phyloP scores from a whole-genome alignment of 441 rosid genomes.

The Raphanus hybrid region DNA sequence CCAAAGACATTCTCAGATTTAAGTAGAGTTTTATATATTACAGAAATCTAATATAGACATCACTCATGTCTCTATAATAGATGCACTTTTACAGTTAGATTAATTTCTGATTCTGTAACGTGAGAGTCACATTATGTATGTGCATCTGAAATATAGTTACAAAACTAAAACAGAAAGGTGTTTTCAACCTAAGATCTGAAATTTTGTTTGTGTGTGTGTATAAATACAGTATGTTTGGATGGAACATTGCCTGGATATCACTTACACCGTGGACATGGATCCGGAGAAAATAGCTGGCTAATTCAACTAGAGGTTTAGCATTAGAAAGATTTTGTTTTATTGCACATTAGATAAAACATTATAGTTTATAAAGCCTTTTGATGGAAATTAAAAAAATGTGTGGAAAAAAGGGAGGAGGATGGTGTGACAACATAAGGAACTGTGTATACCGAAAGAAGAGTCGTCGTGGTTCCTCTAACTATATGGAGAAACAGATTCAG shows the following conservation, averaged over 20 bases:
- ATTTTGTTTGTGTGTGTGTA: constrained; percentile 13
- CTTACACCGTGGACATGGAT: constrained; percentile 75
- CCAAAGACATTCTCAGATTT: neutral
- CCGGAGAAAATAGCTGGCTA: constrained; percentile 85
- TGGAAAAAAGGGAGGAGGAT: constrained; percentile 71
- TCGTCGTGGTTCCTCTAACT: constrained; percentile 75
- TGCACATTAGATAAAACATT: neutral
- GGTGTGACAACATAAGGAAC: constrained; percentile 78
- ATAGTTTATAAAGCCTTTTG: neutral
- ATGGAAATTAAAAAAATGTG: constrained; percentile 43
- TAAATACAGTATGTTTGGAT: constrained; percentile 75
- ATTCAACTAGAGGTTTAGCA: constrained; percentile 73
- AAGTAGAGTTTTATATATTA: neutral
- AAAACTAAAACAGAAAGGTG: constrained; percentile 8
- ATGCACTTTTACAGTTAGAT: neutral
- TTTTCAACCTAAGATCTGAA: constrained; percentile 6
- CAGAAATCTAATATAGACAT: neutral
- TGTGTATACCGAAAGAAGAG: constrained; percentile 79
- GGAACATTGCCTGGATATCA: constrained; percentile 96
- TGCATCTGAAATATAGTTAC: neutral
- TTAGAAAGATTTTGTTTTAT: neutral
- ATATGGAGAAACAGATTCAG: constrained; percentile 65
- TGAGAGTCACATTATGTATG: constrained; percentile 19
- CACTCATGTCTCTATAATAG: neutral
- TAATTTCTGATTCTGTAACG: constrained; percentile 11